phyloP scores from a whole-genome alignment of 495 filamentous ascomycete species.

The Neurospora pannonica region DNA sequence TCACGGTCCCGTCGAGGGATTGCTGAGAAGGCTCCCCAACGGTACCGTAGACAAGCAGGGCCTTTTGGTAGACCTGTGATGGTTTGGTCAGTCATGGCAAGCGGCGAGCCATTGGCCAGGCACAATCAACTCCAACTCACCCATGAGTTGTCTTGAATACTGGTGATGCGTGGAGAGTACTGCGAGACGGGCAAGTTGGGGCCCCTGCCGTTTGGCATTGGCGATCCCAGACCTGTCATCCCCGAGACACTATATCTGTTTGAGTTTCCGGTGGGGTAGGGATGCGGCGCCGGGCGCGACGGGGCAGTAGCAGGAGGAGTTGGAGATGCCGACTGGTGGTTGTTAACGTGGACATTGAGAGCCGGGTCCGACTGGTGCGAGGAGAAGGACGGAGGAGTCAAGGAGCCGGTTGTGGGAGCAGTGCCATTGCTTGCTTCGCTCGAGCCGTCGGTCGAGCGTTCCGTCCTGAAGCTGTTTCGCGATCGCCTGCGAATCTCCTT shows the following conservation, averaged over 20 bases:
- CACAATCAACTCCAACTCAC: constrained; percentile 37
- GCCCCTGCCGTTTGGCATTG: constrained; percentile 42
- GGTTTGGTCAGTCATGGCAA: constrained; percentile 3
- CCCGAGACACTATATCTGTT: constrained; percentile 43
- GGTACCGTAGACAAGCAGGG: constrained; percentile 69
- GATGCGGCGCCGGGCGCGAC: constrained; percentile 34
- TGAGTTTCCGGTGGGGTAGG: constrained; percentile 23
- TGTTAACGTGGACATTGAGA: constrained; percentile 37
- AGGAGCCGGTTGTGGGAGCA: constrained; percentile 37
- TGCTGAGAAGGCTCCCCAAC: constrained; percentile 63
- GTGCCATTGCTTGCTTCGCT: constrained; percentile 35
- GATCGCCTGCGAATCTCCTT: constrained; percentile 69
- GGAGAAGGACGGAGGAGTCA: constrained; percentile 35
- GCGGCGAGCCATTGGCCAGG: neutral
- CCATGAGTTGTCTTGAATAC: constrained; percentile 72
- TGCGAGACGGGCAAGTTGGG: constrained; percentile 55
- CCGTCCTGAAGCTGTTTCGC: constrained; percentile 52
- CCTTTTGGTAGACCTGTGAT: constrained; percentile 75
- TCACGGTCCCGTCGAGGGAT: constrained; percentile 69
- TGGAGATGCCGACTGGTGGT: constrained; percentile 31
- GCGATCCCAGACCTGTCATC: constrained; percentile 44
- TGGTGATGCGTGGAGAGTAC: constrained; percentile 68
- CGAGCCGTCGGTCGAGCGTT: constrained; percentile 44
- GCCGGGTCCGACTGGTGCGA: constrained; percentile 35
- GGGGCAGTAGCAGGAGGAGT: constrained; percentile 17